Percentiles rank a stretch among this genome's conserved stretches.
phyloP scores from a whole-genome alignment of 495 filamentous ascomycete species.

The Podospora didyma region DNA sequence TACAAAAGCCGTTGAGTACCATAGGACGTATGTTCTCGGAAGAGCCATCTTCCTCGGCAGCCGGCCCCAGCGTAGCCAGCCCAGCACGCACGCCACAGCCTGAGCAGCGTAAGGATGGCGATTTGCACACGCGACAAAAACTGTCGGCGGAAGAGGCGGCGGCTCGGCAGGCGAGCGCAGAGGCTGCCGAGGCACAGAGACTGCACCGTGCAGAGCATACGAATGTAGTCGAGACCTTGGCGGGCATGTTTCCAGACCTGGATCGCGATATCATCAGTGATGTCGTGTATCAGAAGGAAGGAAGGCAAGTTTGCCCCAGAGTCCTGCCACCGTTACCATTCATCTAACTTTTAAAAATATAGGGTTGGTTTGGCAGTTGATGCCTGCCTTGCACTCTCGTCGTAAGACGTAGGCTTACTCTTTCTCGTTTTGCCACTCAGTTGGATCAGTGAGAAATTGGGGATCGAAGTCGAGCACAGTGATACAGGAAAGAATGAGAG shows the following conservation, averaged over 20 bases:
- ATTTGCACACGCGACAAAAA: constrained; percentile 35
- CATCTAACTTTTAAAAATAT: constrained; percentile 7
- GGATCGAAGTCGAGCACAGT: background rate
- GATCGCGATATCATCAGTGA: constrained; percentile 91
- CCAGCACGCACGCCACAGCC: constrained; percentile 56
- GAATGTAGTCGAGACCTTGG: constrained; percentile 86
- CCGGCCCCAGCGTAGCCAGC: constrained; percentile 37
- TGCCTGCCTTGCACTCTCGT: constrained; percentile 78
- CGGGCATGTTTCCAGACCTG: constrained; percentile 89
- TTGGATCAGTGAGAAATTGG: no score
- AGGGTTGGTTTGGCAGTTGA: constrained; percentile 90
- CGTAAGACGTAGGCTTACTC: constrained; percentile 25
- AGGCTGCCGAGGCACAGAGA: constrained; percentile 81
- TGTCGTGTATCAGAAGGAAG: constrained; percentile 87
- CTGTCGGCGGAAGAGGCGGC: constrained; percentile 81
- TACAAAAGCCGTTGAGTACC: constrained; percentile 85
- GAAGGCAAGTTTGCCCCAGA: constrained; percentile 61
- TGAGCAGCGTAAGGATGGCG: constrained; percentile 39
- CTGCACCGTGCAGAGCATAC: constrained; percentile 83
- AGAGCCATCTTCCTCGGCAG: constrained; percentile 44
- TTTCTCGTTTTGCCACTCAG: no score
- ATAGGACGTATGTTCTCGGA: constrained; percentile 98
- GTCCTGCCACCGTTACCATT: background rate
- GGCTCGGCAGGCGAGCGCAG: constrained; percentile 89
- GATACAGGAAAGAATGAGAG: background rate